Evolutionary conservation across 2,329 filamentous ascomycete genomes (phyloP).

Genomic region (Dichotomopilus funicola): DNA sequence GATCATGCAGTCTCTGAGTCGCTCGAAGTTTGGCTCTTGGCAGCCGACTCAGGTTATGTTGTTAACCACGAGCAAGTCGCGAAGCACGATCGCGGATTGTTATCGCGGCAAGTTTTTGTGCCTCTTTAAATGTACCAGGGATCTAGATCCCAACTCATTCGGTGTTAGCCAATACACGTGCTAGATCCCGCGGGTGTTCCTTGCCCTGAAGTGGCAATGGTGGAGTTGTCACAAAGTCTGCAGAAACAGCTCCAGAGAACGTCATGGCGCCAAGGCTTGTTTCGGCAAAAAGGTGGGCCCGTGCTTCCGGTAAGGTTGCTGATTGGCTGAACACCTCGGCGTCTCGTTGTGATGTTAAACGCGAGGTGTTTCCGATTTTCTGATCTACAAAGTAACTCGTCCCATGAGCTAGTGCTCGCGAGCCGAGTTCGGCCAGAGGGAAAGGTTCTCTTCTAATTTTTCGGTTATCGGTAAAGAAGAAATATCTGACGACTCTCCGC

Average conservation of each 20-base stretch:
- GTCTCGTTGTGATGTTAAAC: slow-evolving; percentile 15
- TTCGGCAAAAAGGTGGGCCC: too few relatives aligned
- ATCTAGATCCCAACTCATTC: neutral
- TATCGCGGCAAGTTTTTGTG: too few relatives aligned
- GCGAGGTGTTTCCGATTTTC: slow-evolving; percentile 5
- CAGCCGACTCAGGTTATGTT: slow-evolving; percentile 10
- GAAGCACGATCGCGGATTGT: neutral
- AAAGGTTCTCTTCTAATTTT: too few relatives aligned
- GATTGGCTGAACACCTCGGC: slow-evolving; percentile 15
- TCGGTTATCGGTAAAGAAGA: too few relatives aligned
- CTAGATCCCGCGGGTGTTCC: neutral
- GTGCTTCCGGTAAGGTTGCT: neutral
- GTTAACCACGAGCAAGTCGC: slow-evolving; percentile 9
- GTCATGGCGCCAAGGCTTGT: slow-evolving; percentile 10
- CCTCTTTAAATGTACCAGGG: neutral
- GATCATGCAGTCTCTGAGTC: too few relatives aligned
- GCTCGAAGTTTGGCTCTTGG: too few relatives aligned
- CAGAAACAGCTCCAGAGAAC: neutral
- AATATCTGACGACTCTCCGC: too few relatives aligned
- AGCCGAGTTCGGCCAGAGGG: neutral
- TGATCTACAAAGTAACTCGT: neutral
- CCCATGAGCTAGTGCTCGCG: slow-evolving; percentile 7
- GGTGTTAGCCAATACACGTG: slow-evolving; percentile 9
- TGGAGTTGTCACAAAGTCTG: too few relatives aligned
- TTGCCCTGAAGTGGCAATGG: too few relatives aligned